phyloP scores from a whole-genome alignment of 2,329 filamentous ascomycete species.

The Neocatenulostroma microsporum region DNA sequence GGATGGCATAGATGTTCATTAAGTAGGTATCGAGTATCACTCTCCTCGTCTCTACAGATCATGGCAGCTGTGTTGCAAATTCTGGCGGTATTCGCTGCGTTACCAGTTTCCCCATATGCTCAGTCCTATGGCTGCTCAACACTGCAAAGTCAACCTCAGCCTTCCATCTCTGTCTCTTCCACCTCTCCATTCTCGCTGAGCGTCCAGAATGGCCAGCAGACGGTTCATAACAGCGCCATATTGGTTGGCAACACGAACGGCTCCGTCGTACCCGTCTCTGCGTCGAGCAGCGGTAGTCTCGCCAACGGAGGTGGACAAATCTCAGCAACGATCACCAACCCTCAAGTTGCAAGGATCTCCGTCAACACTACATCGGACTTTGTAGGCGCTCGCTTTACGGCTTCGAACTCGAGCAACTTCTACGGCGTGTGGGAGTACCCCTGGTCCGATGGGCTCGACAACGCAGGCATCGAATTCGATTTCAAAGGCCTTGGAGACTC shows the following conservation, averaged over 20 bases:
- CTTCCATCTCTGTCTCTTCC: background rate
- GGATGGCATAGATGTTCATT: no score
- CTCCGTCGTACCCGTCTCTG: background rate
- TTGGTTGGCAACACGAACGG: slow-evolving; percentile 1
- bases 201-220: background rate
- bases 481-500: slow-evolving; percentile 2
- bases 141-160: no score
- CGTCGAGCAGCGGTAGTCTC: background rate
- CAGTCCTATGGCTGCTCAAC: no score
- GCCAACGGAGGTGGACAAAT: background rate
- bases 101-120: no score
- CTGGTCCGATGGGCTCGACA: background rate
- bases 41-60: no score
- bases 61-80: no score
- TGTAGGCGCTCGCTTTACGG: slow-evolving; percentile 1
- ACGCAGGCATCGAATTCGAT: background rate
- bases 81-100: no score
- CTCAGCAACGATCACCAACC: background rate
- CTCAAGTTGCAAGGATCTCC: slow-evolving; percentile 1
- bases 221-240: background rate
- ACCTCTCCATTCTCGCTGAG: background rate
- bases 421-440: slow-evolving; percentile 5
- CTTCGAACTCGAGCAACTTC: background rate
- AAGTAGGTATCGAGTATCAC: no score
- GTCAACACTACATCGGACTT: slow-evolving; percentile 1